phyloP scores from a whole-genome alignment of 805 yeast species.

The Schwanniomyces yamadae region DNA sequence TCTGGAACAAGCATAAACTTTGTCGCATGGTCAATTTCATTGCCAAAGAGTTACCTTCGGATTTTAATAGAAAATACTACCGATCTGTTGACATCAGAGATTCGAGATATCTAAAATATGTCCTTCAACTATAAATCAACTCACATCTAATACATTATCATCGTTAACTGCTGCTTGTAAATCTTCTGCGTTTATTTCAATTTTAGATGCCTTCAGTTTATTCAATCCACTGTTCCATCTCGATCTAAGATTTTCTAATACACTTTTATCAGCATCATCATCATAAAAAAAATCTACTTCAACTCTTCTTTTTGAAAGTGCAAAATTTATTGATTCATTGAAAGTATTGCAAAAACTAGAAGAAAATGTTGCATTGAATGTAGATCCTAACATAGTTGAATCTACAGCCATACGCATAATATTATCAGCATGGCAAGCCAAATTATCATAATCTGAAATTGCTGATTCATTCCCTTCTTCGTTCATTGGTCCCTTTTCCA shows the following conservation, averaged over 20 bases:
- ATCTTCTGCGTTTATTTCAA: conserved; percentile 40
- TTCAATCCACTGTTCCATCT: conserved; percentile 12
- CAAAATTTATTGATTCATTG: conserved; percentile 27
- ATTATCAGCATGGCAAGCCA: conserved; percentile 47
- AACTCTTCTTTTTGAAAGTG: conserved; percentile 12
- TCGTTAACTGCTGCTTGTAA: conserved; percentile 29
- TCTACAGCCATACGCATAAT: conserved; percentile 48
- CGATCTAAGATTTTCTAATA: conserved; percentile 15
- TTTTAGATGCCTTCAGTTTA: conserved; percentile 20
- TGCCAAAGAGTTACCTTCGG: conserved; percentile 4
- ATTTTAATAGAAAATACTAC: conserved; percentile 18
- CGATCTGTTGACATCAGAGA: conserved; percentile 24
- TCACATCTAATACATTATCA: conserved; percentile 1
- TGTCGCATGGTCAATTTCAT: conserved; percentile 4
- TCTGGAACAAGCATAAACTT: conserved; percentile 14
- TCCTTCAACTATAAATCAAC: conserved; percentile 7
- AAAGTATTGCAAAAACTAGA: conserved; percentile 30
- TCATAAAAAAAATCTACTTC: conserved; percentile 9
- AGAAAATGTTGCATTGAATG: conserved; percentile 37
- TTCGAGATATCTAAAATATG: conserved; percentile 18
- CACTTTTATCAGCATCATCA: conserved; percentile 21
- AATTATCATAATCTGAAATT: conserved; percentile 32
- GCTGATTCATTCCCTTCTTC: conserved; percentile 16
- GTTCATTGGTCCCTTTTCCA: not conserved
- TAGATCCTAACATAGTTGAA: conserved; percentile 45